phyloP scores from a whole-genome alignment of 352 stramenopile genomes.

The Pythium vanterpoolii region DNA sequence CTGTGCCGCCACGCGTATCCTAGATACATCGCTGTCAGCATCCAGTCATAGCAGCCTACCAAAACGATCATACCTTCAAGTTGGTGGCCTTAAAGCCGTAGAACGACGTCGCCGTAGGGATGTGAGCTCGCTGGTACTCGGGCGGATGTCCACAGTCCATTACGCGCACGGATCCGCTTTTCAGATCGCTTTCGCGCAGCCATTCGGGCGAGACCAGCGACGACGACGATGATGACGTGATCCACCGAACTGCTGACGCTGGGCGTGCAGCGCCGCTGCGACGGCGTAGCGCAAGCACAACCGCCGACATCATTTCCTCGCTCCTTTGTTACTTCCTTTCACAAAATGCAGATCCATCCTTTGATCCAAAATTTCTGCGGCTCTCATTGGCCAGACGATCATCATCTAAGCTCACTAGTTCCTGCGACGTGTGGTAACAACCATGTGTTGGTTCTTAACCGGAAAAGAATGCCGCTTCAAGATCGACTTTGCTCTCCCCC shows the following conservation, averaged over 20 bases:
- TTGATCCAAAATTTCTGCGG: not conserved
- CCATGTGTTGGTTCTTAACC: constrained; percentile 5
- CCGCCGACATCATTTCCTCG: not conserved
- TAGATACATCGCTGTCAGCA: constrained; percentile 1
- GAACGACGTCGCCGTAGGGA: constrained; percentile 43
- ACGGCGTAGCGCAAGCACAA: constrained; percentile 3
- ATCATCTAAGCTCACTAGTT: not conserved
- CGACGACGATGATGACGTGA: constrained; percentile 6
- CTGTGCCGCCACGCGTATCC: constrained; percentile 39
- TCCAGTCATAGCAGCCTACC: not conserved
- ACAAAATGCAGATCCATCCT: too few relatives aligned
- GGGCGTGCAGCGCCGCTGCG: too few relatives aligned
- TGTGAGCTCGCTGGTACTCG: constrained; percentile 51
- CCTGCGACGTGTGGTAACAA: too few relatives aligned
- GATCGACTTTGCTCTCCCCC: not conserved
- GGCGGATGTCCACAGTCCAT: constrained; percentile 60
- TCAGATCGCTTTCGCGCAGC: constrained; percentile 21
- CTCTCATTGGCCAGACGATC: not conserved
- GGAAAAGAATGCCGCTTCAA: constrained; percentile 4
- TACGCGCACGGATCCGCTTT: constrained; percentile 16
- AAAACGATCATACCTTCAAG: constrained; percentile 36
- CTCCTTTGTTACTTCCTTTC: too few relatives aligned
- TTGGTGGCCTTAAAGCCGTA: constrained; percentile 35
- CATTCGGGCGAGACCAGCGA: constrained; percentile 23
- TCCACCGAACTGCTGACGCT: not conserved